Percentiles rank a stretch among this genome's conserved stretches.
Evolutionary conservation across 2,329 filamentous ascomycete species (phyloP).

Genomic region (Epichloe uncinata): DNA sequence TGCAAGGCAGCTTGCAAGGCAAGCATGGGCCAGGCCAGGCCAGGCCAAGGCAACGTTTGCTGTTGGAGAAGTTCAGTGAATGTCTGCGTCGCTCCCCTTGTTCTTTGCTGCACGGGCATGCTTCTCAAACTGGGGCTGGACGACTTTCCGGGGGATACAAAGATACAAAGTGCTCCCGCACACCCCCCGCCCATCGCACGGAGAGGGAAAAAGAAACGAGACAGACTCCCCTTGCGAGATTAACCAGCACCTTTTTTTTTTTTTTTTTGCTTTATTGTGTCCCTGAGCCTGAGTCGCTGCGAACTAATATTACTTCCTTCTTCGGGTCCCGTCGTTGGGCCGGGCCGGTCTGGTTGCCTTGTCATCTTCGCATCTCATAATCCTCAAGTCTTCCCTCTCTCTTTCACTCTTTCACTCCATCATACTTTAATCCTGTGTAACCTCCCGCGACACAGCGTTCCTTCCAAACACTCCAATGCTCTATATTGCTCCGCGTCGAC

Average conservation of each 20-base stretch:
- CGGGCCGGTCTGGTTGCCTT: not conserved
- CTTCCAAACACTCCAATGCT: not conserved
- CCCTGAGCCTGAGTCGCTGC: not conserved
- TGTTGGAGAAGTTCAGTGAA: not conserved
- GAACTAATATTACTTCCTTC: not conserved
- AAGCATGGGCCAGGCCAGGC: not conserved
- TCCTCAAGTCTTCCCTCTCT: not conserved
- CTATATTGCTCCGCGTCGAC: not conserved
- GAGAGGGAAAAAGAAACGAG: conserved; percentile 8
- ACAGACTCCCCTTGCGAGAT: conserved; percentile 2
- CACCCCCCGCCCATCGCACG: conserved; percentile 5
- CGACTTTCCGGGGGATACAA: not conserved
- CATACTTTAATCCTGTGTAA: conserved; percentile 2
- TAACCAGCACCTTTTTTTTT: not conserved
- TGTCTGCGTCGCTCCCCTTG: too few relatives aligned
- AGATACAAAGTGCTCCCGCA: conserved; percentile 1
- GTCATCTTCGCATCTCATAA: conserved; percentile 1
- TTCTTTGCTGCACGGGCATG: not conserved
- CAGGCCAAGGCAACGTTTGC: not conserved
- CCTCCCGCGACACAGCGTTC: conserved; percentile 6
- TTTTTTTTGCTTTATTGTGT: not conserved
- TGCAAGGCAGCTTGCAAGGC: too few relatives aligned
- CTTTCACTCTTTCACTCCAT: too few relatives aligned
- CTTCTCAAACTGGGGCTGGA: not conserved
- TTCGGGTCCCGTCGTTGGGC: conserved; percentile 1